phyloP scores from a whole-genome alignment of 345 rosid species.

The Gossypium thurberi region DNA sequence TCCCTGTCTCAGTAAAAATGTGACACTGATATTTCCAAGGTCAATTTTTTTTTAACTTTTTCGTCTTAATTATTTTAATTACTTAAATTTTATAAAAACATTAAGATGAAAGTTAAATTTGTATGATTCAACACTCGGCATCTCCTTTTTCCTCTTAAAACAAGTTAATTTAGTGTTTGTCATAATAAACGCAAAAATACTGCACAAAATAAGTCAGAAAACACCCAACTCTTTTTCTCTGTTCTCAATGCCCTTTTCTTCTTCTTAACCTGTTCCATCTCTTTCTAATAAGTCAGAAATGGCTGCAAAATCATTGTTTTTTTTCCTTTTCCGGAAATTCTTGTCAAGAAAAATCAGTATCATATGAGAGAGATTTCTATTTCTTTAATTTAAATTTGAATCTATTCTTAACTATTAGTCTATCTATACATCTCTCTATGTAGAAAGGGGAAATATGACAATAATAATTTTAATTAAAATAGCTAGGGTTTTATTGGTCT shows the following conservation, averaged over 20 bases:
- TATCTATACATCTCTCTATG: constrained; percentile 27
- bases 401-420: constrained; percentile 18
- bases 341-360: background rate
- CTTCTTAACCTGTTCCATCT: background rate
- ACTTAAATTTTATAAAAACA: too few relatives aligned
- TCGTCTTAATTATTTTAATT: too few relatives aligned
- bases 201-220: background rate
- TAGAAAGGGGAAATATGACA: constrained; percentile 5
- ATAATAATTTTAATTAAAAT: background rate
- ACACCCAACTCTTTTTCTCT: background rate
- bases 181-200: background rate
- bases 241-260: background rate
- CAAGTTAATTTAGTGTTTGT: constrained; percentile 11
- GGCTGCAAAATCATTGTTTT: constrained; percentile 18
- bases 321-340: background rate
- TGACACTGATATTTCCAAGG: too few relatives aligned
- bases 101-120: too few relatives aligned
- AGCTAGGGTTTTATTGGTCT: constrained; percentile 36
- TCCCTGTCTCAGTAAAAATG: too few relatives aligned
- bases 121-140: constrained; percentile 8
- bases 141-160: constrained; percentile 2
- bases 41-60: too few relatives aligned
- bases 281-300: constrained; percentile 16
- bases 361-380: constrained; percentile 14
- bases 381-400: constrained; percentile 11